Conservation (phyloP, 345 rosid genomes). For the Sisymbrium altissimum region DNA sequence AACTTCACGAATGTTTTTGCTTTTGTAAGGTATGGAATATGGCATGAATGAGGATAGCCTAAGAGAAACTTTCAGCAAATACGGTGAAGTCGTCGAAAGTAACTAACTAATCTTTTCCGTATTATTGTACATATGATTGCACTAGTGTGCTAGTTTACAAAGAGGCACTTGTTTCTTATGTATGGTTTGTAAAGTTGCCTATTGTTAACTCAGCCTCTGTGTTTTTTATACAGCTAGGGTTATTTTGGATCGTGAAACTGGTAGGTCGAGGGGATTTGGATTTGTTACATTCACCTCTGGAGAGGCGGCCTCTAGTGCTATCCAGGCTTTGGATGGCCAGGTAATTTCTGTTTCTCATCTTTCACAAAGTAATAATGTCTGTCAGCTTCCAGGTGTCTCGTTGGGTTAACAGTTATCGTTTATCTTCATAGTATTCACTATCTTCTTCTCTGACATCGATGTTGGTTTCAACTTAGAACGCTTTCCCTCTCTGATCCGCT, state of each 20-base stretch:
- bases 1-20: background rate
- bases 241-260: constrained; percentile 85
- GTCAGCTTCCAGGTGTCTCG: background rate
- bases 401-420: background rate
- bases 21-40: constrained; percentile 65
- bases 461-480: background rate
- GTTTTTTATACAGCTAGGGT: constrained; percentile 58
- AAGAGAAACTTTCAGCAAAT: constrained; percentile 67
- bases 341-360: constrained; percentile 34
- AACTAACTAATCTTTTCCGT: constrained; percentile 2
- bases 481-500: background rate
- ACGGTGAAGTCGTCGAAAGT: constrained; percentile 87
- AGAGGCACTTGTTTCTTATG: background rate
- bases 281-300: constrained; percentile 60
- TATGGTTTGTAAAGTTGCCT: background rate
- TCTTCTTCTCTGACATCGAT: background rate
- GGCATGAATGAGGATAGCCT: constrained; percentile 60
- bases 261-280: constrained; percentile 94
- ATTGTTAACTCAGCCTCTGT: constrained; percentile 9
- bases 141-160: background rate
- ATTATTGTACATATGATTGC: background rate
- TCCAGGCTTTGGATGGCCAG: constrained; percentile 96
- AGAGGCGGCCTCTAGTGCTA: constrained; percentile 85
- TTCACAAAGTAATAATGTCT: background rate
- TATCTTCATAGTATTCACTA: background rate